phyloP scores from a whole-genome alignment of 2,329 filamentous ascomycete genomes.

The Neurospora crassa region DNA sequence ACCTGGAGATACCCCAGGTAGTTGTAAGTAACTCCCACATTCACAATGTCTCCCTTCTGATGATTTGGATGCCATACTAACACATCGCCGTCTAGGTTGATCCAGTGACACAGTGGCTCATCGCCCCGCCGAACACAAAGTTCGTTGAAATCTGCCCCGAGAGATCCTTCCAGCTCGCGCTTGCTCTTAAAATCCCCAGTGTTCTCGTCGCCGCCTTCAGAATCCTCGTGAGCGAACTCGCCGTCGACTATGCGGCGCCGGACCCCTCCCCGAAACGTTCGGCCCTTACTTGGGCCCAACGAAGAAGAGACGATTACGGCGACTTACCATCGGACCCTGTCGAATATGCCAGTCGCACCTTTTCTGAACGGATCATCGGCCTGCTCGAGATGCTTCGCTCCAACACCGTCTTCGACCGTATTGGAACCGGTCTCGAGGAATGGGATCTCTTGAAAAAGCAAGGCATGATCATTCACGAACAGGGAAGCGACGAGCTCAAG shows the following conservation, averaged over 20 bases:
- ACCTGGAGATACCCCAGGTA: slow-evolving; percentile 40
- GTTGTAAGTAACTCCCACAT: slow-evolving; percentile 26
- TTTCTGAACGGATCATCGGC: slow-evolving; percentile 36
- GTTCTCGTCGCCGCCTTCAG: slow-evolving; percentile 42
- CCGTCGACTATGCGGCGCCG: slow-evolving; percentile 34
- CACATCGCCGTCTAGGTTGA: slow-evolving; percentile 26
- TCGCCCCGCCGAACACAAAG: slow-evolving; percentile 39
- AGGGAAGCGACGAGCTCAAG: not conserved
- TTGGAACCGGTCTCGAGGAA: slow-evolving; percentile 20
- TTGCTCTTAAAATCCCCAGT: slow-evolving; percentile 31
- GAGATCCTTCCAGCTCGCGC: slow-evolving; percentile 47
- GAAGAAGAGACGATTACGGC: slow-evolving; percentile 36
- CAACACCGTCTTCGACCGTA: slow-evolving; percentile 21
- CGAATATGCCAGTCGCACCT: slow-evolving; percentile 42
- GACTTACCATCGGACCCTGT: slow-evolving; percentile 41
- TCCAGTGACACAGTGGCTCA: slow-evolving; percentile 48
- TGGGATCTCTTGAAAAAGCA: slow-evolving; percentile 24
- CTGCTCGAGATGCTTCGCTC: slow-evolving; percentile 24
- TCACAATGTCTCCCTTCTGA: not conserved
- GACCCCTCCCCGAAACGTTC: slow-evolving; percentile 3
- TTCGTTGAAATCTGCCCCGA: slow-evolving; percentile 59
- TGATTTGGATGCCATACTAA: not conserved
- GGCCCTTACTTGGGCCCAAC: slow-evolving; percentile 19
- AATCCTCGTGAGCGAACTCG: slow-evolving; percentile 54
- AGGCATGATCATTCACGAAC: slow-evolving; percentile 3